These are phyloP conservation scores for Flaveria ramosissima DNA, from an alignment of 129 eudicot species.

Conservation along the genomic window DNA sequence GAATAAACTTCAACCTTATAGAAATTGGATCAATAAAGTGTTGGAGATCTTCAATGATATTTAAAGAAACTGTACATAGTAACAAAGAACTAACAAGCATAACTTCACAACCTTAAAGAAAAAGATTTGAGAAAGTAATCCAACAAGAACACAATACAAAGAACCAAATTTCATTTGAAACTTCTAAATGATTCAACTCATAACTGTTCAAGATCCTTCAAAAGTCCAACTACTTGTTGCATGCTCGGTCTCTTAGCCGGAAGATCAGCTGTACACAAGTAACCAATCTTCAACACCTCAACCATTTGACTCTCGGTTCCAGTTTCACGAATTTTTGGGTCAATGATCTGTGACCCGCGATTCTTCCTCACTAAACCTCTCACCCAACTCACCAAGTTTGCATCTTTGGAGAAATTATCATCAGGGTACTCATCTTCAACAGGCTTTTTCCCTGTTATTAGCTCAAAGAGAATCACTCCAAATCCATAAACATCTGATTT, in stretches of 20 bases:
- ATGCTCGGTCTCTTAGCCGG: slow-evolving; percentile 78
- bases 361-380: slow-evolving; percentile 62
- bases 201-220: slow-evolving; percentile 74
- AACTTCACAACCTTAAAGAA: slow-evolving; percentile 23
- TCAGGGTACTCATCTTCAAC: slow-evolving; percentile 60
- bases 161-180: slow-evolving; percentile 18
- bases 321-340: slow-evolving; percentile 66
- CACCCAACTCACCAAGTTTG: slow-evolving; percentile 68
- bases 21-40: slow-evolving; percentile 16
- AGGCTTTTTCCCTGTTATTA: slow-evolving; percentile 69
- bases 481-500: slow-evolving; percentile 80
- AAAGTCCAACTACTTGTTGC: slow-evolving; percentile 88
- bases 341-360: slow-evolving; percentile 49
- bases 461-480: slow-evolving; percentile 79
- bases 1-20: neutral
- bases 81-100: slow-evolving; percentile 25
- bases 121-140: neutral
- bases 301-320: slow-evolving; percentile 58
- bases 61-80: slow-evolving; percentile 35
- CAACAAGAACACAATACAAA: slow-evolving; percentile 23
- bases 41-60: slow-evolving; percentile 19
- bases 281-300: slow-evolving; percentile 87
- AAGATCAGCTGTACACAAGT: slow-evolving; percentile 82
- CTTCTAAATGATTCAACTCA: slow-evolving; percentile 28
- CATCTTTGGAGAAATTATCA: slow-evolving; percentile 38